These are phyloP conservation scores for Colletotrichum sublineola DNA, from an alignment of 2,329 filamentous ascomycete genomes.

Conservation along the genomic window DNA sequence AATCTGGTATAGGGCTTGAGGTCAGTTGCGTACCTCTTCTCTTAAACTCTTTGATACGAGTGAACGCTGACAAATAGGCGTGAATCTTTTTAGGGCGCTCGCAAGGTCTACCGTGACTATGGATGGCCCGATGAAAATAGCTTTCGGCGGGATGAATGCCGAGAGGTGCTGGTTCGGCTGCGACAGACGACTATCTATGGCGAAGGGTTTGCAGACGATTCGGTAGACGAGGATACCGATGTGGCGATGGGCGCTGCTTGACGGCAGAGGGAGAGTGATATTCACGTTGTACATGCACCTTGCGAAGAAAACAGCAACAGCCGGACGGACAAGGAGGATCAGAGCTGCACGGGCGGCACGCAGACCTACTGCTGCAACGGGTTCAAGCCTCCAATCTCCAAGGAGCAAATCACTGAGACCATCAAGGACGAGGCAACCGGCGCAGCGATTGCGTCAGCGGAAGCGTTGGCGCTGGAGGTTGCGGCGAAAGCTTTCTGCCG, in stretches of 20 bases:
- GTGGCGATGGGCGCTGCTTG: slow-evolving; percentile 5
- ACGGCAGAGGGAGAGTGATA: slow-evolving; percentile 8
- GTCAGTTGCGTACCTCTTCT: slow-evolving; percentile 1
- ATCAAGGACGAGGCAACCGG: neutral
- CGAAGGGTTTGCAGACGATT: slow-evolving; percentile 2
- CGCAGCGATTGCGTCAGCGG: neutral
- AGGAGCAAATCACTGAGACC: neutral
- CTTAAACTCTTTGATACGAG: neutral
- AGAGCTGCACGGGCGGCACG: neutral
- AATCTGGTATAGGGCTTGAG: neutral
- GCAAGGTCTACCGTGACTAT: slow-evolving; percentile 7
- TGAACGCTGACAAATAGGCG: neutral
- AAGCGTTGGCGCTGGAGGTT: neutral
- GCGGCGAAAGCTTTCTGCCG: neutral
- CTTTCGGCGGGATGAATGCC: slow-evolving; percentile 9
- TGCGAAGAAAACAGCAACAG: neutral
- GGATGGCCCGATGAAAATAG: slow-evolving; percentile 12
- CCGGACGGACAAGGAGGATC: neutral
- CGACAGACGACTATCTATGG: slow-evolving; percentile 6
- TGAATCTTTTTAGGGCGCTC: neutral
- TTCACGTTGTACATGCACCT: neutral
- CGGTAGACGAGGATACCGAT: slow-evolving; percentile 6
- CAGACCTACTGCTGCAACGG: neutral
- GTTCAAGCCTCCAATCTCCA: slow-evolving; percentile 1
- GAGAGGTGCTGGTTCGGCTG: slow-evolving; percentile 3